phyloP scores from a whole-genome alignment of 257 asterid species.

The Solanum infundibuliforme region DNA sequence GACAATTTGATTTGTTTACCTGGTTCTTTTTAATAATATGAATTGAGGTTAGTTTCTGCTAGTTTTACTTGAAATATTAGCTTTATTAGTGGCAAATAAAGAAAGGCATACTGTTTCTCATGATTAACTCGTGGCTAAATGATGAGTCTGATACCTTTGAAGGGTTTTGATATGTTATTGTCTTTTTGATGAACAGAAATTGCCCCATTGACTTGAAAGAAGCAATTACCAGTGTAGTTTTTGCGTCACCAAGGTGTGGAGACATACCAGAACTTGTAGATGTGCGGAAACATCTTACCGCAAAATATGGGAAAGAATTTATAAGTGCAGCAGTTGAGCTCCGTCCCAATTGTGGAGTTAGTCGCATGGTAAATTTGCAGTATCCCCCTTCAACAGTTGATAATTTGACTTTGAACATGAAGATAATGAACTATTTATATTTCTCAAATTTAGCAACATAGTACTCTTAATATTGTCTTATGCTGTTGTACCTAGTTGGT shows the following conservation, averaged over 20 bases:
- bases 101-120: not conserved
- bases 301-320: slow-evolving; percentile 90
- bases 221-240: slow-evolving; percentile 76
- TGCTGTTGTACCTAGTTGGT: slow-evolving; percentile 47
- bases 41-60: not conserved
- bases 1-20: not conserved
- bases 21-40: not conserved
- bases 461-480: slow-evolving; percentile 2
- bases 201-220: slow-evolving; percentile 96
- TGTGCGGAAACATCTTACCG: slow-evolving; percentile 57
- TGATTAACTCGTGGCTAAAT: not conserved
- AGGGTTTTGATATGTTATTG: not conserved
- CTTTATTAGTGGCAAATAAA: not conserved
- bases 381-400: not conserved
- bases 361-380: slow-evolving; percentile 63
- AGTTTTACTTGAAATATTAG: not conserved
- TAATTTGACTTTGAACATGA: not conserved
- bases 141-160: not conserved
- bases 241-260: slow-evolving; percentile 95
- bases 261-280: slow-evolving; percentile 88
- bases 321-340: slow-evolving; percentile 69
- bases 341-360: slow-evolving; percentile 90
- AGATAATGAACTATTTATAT: not conserved
- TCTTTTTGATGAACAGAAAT: slow-evolving; percentile 35
- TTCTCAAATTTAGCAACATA: not conserved